These are phyloP conservation scores for Daldinia caldariorum DNA, from an alignment of 495 filamentous ascomycete genomes.

Conservation along the genomic window DNA sequence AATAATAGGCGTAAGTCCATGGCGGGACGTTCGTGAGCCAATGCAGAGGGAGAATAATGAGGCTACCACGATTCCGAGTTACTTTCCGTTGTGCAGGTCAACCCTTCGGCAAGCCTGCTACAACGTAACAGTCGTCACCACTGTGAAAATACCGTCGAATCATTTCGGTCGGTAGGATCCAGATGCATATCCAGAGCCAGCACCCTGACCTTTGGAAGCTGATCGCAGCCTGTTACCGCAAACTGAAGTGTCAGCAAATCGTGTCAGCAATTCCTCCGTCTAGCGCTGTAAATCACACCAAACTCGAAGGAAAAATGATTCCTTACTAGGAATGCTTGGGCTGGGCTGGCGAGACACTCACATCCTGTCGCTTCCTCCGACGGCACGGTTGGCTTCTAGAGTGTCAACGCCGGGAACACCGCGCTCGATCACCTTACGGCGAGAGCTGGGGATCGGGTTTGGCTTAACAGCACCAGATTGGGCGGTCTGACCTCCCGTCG, in stretches of 20 bases:
- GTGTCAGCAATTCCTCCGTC: slow-evolving; percentile 77
- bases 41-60: slow-evolving; percentile 34
- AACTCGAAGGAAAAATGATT: slow-evolving; percentile 86
- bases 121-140: slow-evolving; percentile 37
- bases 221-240: slow-evolving; percentile 94
- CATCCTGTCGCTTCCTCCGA: slow-evolving; percentile 97
- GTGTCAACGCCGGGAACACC: slow-evolving; percentile 72
- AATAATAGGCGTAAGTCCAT: slow-evolving; percentile 42
- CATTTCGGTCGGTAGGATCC: slow-evolving; percentile 80
- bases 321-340: slow-evolving; percentile 91
- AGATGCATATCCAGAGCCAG: slow-evolving; percentile 68
- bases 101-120: slow-evolving; percentile 37
- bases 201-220: slow-evolving; percentile 85
- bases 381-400: slow-evolving; percentile 85
- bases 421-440: slow-evolving; percentile 85
- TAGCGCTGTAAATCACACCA: slow-evolving; percentile 83
- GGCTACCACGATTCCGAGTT: slow-evolving; percentile 41
- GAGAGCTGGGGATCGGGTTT: slow-evolving; percentile 74
- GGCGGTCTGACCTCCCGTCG: slow-evolving; percentile 67
- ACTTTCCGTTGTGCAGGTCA: slow-evolving; percentile 38
- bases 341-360: slow-evolving; percentile 81
- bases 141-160: slow-evolving; percentile 40
- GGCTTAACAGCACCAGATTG: slow-evolving; percentile 71
- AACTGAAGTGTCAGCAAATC: slow-evolving; percentile 87
- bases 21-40: slow-evolving; percentile 37